Percentiles rank a stretch among this genome's conserved stretches.
phyloP scores from a whole-genome alignment of 345 rosid genomes.

The Pistacia atlantica region DNA sequence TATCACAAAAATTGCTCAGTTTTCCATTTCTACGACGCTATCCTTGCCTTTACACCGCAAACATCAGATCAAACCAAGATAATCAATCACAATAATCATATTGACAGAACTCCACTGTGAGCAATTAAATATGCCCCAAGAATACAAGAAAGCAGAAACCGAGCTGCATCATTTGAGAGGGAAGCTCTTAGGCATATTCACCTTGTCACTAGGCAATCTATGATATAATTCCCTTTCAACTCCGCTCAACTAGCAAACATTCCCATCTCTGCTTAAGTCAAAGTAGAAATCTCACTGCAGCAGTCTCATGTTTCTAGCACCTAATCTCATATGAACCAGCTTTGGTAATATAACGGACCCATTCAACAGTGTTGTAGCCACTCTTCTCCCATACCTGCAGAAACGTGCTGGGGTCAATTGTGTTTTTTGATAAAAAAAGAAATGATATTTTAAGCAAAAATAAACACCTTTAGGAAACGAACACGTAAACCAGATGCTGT shows the following conservation, averaged over 20 bases:
- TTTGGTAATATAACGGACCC: conserved; percentile 97
- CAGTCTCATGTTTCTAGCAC: conserved; percentile 51
- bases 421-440: background rate
- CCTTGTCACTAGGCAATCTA: conserved; percentile 8
- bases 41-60: conserved; percentile 34
- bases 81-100: conserved; percentile 25
- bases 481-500: conserved; percentile 98
- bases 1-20: background rate
- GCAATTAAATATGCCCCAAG: conserved; percentile 8
- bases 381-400: conserved; percentile 99
- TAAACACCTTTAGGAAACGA: conserved; percentile 85
- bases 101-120: conserved; percentile 22
- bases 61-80: conserved; percentile 16
- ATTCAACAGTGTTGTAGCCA: conserved; percentile 96
- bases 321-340: conserved; percentile 99
- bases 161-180: conserved; percentile 13
- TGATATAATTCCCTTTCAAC: conserved; percentile 7
- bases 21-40: conserved; percentile 8
- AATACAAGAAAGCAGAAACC: conserved; percentile 17
- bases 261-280: conserved; percentile 2
- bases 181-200: conserved; percentile 17
- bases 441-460: background rate
- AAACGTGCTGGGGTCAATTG: conserved; percentile 16
- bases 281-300: background rate
- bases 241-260: conserved; percentile 15